phyloP scores from a whole-genome alignment of 371 early-diverging fungal species.

The Blakeslea trispora region DNA sequence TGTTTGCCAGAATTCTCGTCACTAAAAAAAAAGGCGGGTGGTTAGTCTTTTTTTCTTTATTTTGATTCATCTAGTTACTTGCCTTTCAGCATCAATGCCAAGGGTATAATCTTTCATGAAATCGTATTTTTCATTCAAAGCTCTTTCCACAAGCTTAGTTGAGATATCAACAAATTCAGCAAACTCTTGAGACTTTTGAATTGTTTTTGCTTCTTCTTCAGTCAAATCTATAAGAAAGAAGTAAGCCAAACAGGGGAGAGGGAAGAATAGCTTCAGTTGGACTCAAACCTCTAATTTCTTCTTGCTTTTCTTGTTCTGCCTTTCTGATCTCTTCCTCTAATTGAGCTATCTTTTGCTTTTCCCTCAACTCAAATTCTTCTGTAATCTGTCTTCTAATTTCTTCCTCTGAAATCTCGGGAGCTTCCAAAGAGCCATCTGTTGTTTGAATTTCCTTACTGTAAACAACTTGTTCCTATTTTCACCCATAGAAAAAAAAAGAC shows the following conservation, averaged over 20 bases:
- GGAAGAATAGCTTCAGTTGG: too few species aligned
- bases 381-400: constrained; percentile 62
- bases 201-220: constrained; percentile 76
- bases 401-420: constrained; percentile 59
- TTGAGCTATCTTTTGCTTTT: constrained; percentile 57
- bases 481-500: too few species aligned
- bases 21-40: constrained; percentile 31
- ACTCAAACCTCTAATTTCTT: constrained; percentile 47
- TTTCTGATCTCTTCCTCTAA: constrained; percentile 63
- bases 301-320: constrained; percentile 53
- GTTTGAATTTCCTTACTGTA: constrained; percentile 94
- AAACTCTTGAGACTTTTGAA: constrained; percentile 78
- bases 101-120: constrained; percentile 93
- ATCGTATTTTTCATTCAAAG: constrained; percentile 89
- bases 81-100: constrained; percentile 63
- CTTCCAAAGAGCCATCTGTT: constrained; percentile 61
- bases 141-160: constrained; percentile 88
- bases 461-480: constrained; percentile 75
- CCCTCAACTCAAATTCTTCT: constrained; percentile 62
- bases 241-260: too few species aligned
- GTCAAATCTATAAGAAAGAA: constrained; percentile 80
- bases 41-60: too few species aligned
- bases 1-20: constrained; percentile 69
- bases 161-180: constrained; percentile 84
- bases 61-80: constrained; percentile 10